These are phyloP conservation scores for Lunasporangiospora selenospora DNA, from an alignment of 192 early-diverging fungal genomes.

Conservation along the genomic window DNA sequence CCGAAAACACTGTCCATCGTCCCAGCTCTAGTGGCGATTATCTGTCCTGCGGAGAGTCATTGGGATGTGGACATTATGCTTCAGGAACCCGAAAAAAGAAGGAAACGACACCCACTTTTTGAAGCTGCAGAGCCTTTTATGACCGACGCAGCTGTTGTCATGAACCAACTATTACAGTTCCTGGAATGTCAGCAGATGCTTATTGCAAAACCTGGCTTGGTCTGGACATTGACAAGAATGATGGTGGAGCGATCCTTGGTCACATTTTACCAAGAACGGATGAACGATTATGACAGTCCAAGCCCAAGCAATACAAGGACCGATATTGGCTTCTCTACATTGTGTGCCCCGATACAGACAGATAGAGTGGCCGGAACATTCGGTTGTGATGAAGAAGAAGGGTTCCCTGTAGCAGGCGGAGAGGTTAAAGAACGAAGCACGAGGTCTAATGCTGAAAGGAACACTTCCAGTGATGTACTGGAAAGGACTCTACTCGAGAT, in stretches of 20 bases:
- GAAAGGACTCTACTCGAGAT: slow-evolving; percentile 17
- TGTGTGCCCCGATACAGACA: too few relatives aligned
- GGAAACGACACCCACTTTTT: slow-evolving; percentile 14
- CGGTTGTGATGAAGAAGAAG: too few relatives aligned
- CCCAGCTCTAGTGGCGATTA: slow-evolving; percentile 12
- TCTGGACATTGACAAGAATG: slow-evolving; percentile 34
- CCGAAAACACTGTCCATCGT: slow-evolving; percentile 10
- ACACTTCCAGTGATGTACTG: slow-evolving; percentile 9
- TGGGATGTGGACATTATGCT: slow-evolving; percentile 30
- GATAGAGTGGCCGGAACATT: too few relatives aligned
- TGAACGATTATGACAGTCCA: too few relatives aligned
- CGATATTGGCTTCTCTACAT: too few relatives aligned
- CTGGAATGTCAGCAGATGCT: slow-evolving; percentile 19
- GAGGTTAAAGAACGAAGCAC: too few relatives aligned
- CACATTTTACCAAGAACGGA: too few relatives aligned
- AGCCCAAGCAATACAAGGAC: too few relatives aligned
- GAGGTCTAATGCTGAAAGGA: too few relatives aligned
- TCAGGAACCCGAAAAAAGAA: neutral
- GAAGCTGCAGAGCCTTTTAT: slow-evolving; percentile 8
- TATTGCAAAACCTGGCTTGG: slow-evolving; percentile 22
- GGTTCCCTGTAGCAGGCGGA: too few relatives aligned
- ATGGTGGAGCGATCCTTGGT: slow-evolving; percentile 41
- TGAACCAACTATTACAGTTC: slow-evolving; percentile 12
- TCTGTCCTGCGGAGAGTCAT: slow-evolving; percentile 7
- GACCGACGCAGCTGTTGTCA: slow-evolving; percentile 8